A percentile compares a stretch with the other conserved stretches of the same genome.
phyloP scores from a whole-genome alignment of 768 basidiomycete genomes.

The Suillus occidentalis region DNA sequence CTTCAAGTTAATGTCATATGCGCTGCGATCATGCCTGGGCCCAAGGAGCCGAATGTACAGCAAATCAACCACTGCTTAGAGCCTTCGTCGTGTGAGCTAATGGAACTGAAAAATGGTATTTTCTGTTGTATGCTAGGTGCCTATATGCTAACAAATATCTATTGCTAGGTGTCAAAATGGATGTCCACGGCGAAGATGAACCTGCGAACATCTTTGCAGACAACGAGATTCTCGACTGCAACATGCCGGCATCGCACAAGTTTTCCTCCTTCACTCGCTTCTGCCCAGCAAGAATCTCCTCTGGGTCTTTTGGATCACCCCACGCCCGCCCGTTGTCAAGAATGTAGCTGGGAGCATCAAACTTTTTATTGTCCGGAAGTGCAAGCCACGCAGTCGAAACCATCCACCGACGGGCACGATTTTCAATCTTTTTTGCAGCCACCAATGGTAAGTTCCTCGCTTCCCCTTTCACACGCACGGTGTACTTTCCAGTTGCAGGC shows the following conservation, averaged over 20 bases:
- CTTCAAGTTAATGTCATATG: neutral
- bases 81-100: neutral
- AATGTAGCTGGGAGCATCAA: too few species aligned
- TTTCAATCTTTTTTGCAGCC: too few species aligned
- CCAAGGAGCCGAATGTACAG: neutral
- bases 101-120: neutral
- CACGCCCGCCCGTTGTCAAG: too few species aligned
- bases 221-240: neutral
- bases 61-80: neutral
- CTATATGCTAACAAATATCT: neutral
- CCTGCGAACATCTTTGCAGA: neutral
- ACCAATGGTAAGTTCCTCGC: too few species aligned
- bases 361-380: too few species aligned
- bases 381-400: too few species aligned
- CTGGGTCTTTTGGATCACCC: too few species aligned
- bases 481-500: too few species aligned
- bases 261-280: neutral
- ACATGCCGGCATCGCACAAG: neutral
- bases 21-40: neutral
- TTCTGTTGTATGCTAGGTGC: neutral
- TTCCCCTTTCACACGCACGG: too few species aligned
- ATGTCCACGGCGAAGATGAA: neutral
- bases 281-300: too few species aligned
- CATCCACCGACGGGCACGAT: too few species aligned
- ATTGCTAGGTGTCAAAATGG: neutral